phyloP scores from a whole-genome alignment of 331 rosid genomes.

The Acacia concinna region DNA sequence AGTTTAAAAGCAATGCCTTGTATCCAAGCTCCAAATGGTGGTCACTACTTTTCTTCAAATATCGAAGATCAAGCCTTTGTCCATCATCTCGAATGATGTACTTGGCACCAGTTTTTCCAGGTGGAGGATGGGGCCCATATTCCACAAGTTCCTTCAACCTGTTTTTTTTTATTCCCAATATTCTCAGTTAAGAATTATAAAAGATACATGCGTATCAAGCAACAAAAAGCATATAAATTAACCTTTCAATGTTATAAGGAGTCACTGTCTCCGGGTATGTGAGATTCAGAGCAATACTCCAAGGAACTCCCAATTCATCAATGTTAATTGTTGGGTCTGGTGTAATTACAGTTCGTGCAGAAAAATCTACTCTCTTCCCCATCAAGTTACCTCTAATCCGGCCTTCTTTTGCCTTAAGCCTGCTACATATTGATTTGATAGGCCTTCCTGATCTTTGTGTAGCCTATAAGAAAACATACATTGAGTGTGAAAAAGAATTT shows the following conservation, averaged over 20 bases:
- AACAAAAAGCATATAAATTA: not conserved
- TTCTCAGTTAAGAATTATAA: not conserved
- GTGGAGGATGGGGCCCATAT: constrained; percentile 99
- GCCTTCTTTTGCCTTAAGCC: constrained; percentile 98
- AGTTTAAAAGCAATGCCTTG: constrained; percentile 52
- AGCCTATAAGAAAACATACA: constrained; percentile 52
- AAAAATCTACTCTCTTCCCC: constrained; percentile 98
- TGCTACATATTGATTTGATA: constrained; percentile 94
- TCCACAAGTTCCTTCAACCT: constrained; percentile 91
- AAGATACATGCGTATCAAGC: not conserved
- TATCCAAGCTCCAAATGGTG: constrained; percentile 59
- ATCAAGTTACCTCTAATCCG: constrained; percentile 96
- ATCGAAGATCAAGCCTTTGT: constrained; percentile 97
- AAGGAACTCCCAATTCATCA: constrained; percentile 93
- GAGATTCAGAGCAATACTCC: constrained; percentile 97
- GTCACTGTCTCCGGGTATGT: constrained; percentile 98
- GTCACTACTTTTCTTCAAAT: constrained; percentile 94
- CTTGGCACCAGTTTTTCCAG: constrained; percentile 99
- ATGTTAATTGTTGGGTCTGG: constrained; percentile 80
- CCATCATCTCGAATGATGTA: constrained; percentile 98
- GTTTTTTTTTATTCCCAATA: not conserved
- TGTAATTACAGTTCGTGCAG: constrained; percentile 96
- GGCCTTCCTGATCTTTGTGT: constrained; percentile 98
- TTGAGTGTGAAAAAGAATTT: not conserved
- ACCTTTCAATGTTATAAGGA: constrained; percentile 98